These are phyloP conservation scores for Calonectria fujianensis DNA, from an alignment of 2,329 filamentous ascomycete species.

Conservation along the genomic window DNA sequence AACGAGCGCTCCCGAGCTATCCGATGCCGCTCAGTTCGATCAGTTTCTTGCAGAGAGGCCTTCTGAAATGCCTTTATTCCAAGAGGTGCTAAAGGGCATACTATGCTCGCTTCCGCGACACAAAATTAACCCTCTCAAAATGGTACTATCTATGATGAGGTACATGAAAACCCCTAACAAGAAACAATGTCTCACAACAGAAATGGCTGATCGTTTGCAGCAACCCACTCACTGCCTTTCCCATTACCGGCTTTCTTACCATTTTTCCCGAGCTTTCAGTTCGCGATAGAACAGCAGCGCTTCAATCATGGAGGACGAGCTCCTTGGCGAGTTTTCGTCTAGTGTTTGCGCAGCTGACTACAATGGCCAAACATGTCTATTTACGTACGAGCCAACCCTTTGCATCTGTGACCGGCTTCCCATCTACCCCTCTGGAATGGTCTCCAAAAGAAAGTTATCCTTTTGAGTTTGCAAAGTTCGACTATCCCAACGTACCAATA, in stretches of 20 bases:
- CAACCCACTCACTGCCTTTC: constrained; percentile 12
- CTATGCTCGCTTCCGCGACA: background rate
- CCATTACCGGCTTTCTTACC: constrained; percentile 19
- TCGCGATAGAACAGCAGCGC: background rate
- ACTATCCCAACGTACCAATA: constrained; percentile 63
- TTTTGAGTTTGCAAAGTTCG: constrained; percentile 72
- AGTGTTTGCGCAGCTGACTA: constrained; percentile 20
- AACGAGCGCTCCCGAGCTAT: background rate
- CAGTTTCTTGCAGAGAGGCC: constrained; percentile 31
- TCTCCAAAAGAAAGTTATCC: constrained; percentile 10
- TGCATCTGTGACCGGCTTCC: constrained; percentile 18
- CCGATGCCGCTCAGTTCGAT: constrained; percentile 5
- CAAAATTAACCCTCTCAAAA: background rate
- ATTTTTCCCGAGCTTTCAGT: constrained; percentile 14
- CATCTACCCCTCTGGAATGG: constrained; percentile 11
- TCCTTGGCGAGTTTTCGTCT: constrained; percentile 6
- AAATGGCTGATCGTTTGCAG: background rate
- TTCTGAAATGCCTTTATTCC: constrained; percentile 23
- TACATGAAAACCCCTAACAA: background rate
- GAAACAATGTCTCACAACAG: background rate
- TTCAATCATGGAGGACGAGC: constrained; percentile 26
- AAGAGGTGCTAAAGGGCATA: constrained; percentile 9
- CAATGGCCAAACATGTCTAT: constrained; percentile 28
- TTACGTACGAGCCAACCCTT: constrained; percentile 19
- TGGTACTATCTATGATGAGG: constrained; percentile 12